Conservation (phyloP, 352 stramenopile species). For the Globisporangium lucens region DNA sequence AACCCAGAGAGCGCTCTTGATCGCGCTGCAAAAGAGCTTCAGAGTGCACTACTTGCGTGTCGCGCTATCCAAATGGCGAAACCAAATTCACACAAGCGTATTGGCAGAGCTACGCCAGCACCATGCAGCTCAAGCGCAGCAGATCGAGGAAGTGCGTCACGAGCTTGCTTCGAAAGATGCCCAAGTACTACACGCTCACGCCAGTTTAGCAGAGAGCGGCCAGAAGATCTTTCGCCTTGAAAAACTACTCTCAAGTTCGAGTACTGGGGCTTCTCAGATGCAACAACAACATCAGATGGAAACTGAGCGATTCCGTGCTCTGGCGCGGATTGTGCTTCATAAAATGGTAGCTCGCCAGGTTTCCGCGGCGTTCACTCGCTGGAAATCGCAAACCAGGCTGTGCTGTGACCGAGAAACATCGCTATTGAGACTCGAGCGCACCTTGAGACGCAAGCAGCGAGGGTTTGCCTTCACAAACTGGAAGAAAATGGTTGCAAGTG, state of each 20-base stretch:
- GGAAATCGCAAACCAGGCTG: conserved; percentile 18
- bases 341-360: background rate
- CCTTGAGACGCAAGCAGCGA: conserved; percentile 17
- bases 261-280: background rate
- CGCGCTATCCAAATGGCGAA: conserved; percentile 25
- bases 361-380: conserved; percentile 21
- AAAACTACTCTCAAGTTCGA: background rate
- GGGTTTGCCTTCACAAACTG: conserved; percentile 24
- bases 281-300: background rate
- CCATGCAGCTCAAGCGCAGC: background rate
- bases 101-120: background rate
- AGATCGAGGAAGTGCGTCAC: background rate
- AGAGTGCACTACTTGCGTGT: conserved; percentile 19
- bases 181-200: conserved; percentile 8
- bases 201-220: background rate
- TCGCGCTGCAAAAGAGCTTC: background rate
- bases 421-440: conserved; percentile 18
- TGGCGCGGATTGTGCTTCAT: background rate
- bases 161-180: background rate
- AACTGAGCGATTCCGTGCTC: background rate
- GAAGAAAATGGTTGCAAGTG: conserved; percentile 18
- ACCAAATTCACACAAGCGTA: background rate
- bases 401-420: conserved; percentile 9
- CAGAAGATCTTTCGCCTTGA: conserved; percentile 5
- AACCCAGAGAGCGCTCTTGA: background rate